Conservation (phyloP, 176 grass and related monocot species). For the Dactylis glomerata region DNA sequence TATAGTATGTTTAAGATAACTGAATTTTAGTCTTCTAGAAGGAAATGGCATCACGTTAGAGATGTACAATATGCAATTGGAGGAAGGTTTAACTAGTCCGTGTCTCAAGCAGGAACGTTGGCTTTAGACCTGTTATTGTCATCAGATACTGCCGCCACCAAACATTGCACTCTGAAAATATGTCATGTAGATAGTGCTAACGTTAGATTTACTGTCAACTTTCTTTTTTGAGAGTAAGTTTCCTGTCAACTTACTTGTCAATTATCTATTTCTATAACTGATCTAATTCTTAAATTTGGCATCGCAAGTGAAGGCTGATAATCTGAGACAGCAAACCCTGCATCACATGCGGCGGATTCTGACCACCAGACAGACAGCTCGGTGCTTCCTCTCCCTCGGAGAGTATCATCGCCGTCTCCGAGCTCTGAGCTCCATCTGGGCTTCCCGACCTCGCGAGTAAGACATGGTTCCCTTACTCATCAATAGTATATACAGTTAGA, state of each 20-base stretch:
- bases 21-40: neutral
- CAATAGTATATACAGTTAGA: neutral
- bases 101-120: conserved; percentile 6
- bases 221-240: too few relatives aligned
- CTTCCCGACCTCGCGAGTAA: conserved; percentile 75
- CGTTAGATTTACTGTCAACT: neutral
- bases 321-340: conserved; percentile 75
- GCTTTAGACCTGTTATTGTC: neutral
- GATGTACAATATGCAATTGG: neutral
- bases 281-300: neutral
- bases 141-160: conserved; percentile 13
- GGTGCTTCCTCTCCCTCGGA: conserved; percentile 73
- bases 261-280: neutral
- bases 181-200: neutral
- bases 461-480: neutral
- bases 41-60: neutral
- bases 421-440: conserved; percentile 89
- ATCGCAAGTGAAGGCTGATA: conserved; percentile 66
- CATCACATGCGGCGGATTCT: conserved; percentile 70
- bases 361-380: conserved; percentile 64
- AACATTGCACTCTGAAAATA: conserved; percentile 1
- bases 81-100: conserved; percentile 2
- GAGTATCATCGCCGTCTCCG: conserved; percentile 86
- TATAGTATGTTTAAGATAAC: neutral
- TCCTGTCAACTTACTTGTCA: neutral